These are phyloP conservation scores for Yamadazyma philogaea DNA, from an alignment of 805 yeast species.

Conservation along the genomic window DNA sequence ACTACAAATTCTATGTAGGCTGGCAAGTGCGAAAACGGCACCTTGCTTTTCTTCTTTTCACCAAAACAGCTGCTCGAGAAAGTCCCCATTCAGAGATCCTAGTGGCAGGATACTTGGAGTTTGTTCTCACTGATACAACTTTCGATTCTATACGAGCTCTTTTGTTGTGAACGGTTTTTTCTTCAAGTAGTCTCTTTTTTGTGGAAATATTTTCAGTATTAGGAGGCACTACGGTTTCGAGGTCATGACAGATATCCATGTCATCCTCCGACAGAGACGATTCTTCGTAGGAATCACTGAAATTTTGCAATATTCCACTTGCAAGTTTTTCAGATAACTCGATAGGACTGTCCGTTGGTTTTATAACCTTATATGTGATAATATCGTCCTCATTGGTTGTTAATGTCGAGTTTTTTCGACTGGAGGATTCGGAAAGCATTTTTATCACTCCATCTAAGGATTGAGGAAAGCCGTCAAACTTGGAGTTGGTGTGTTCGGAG, in stretches of 20 bases:
- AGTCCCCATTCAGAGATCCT: neutral
- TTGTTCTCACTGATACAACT: neutral
- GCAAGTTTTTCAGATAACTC: too few species aligned
- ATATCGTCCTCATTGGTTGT: too few species aligned
- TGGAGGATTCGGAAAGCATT: too few species aligned
- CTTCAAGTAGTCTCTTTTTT: neutral
- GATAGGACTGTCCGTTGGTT: too few species aligned
- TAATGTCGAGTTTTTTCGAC: too few species aligned
- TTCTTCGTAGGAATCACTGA: neutral
- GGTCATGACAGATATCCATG: neutral
- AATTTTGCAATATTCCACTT: neutral
- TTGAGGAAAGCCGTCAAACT: neutral
- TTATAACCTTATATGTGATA: too few species aligned
- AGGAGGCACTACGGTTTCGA: neutral
- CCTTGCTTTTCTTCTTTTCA: neutral
- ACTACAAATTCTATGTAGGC: too few species aligned
- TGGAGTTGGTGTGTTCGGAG: neutral
- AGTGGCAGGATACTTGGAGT: neutral
- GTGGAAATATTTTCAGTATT: neutral
- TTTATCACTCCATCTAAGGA: neutral
- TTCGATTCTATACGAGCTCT: neutral
- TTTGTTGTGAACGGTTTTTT: neutral
- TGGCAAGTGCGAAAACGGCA: neutral
- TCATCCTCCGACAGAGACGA: neutral
- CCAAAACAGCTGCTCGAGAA: neutral